These are phyloP conservation scores for Paramecium pentaurelia DNA, from an alignment of 73 alveolate genomes.

Conservation along the genomic window DNA sequence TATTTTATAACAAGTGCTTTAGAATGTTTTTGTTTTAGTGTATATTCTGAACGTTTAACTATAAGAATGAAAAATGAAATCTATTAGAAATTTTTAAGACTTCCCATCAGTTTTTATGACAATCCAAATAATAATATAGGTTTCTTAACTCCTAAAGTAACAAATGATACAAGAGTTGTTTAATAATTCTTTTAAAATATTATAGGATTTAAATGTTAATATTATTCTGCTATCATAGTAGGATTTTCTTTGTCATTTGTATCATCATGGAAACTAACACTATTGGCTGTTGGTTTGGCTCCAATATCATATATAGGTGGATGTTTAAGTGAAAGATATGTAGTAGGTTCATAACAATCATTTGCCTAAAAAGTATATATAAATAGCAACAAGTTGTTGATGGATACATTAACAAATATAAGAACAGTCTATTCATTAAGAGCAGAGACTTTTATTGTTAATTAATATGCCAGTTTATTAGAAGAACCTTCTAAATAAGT, in stretches of 20 bases:
- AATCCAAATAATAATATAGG: conserved; percentile 39
- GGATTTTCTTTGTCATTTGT: conserved; percentile 40
- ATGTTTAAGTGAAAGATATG: not conserved
- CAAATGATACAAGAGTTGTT: conserved; percentile 20
- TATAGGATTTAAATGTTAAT: conserved; percentile 2
- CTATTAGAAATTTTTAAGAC: not conserved
- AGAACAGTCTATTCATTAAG: conserved; percentile 53
- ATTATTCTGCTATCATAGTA: not conserved
- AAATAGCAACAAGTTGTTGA: not conserved
- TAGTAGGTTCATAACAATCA: not conserved
- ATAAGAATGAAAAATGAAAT: conserved; percentile 55
- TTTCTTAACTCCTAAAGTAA: conserved; percentile 21
- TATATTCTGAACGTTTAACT: conserved; percentile 63
- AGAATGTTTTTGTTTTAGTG: not conserved
- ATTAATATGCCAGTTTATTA: not conserved
- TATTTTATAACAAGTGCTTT: not conserved
- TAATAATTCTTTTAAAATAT: not conserved
- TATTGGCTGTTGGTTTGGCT: conserved; percentile 33
- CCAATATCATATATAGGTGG: conserved; percentile 28
- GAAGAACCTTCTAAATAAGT: not conserved
- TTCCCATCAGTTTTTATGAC: conserved; percentile 40
- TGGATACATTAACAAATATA: conserved; percentile 31
- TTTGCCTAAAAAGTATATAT: conserved; percentile 14
- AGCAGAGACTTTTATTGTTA: not conserved
- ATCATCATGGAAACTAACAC: conserved; percentile 33